Conservation (phyloP, 2,329 filamentous ascomycete genomes). For the Colletotrichum siamense region DNA sequence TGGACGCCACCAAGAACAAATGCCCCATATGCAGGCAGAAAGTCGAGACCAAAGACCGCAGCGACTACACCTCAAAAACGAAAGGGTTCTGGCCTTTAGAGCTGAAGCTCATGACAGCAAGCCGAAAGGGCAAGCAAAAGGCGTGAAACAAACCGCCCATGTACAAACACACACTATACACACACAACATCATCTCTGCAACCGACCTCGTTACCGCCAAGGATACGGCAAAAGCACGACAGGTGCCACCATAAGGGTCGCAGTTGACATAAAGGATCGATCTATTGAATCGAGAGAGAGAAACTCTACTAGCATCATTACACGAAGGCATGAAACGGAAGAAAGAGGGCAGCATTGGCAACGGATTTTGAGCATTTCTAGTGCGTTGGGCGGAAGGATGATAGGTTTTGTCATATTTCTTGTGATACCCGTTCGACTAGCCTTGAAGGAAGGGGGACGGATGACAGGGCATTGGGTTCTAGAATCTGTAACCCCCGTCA, state of each 20-base stretch:
- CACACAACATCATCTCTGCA: not conserved
- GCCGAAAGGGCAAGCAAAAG: slow-evolving; percentile 54
- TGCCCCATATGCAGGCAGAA: slow-evolving; percentile 70
- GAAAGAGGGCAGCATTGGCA: not conserved
- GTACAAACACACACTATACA: not conserved
- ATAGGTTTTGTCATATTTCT: not conserved
- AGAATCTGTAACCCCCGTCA: not conserved
- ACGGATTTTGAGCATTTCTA: slow-evolving; percentile 12
- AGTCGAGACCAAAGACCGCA: slow-evolving; percentile 53
- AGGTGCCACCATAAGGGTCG: not conserved
- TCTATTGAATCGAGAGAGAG: not conserved
- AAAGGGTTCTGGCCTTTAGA: slow-evolving; percentile 65
- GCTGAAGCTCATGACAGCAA: slow-evolving; percentile 66
- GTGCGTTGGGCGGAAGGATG: not conserved
- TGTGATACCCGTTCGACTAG: slow-evolving; percentile 21
- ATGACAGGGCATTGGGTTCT: not conserved
- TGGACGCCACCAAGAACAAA: slow-evolving; percentile 59
- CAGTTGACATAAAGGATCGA: not conserved
- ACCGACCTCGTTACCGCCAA: not conserved
- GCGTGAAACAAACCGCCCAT: not conserved
- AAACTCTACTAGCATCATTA: not conserved
- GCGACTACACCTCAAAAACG: slow-evolving; percentile 46
- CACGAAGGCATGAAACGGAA: not conserved
- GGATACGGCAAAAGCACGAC: not conserved
- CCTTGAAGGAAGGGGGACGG: not conserved